Percentiles rank a stretch among this genome's conserved stretches.
Evolutionary conservation across 2,329 filamentous ascomycete genomes (phyloP).

Genomic region (Claviceps sp.): DNA sequence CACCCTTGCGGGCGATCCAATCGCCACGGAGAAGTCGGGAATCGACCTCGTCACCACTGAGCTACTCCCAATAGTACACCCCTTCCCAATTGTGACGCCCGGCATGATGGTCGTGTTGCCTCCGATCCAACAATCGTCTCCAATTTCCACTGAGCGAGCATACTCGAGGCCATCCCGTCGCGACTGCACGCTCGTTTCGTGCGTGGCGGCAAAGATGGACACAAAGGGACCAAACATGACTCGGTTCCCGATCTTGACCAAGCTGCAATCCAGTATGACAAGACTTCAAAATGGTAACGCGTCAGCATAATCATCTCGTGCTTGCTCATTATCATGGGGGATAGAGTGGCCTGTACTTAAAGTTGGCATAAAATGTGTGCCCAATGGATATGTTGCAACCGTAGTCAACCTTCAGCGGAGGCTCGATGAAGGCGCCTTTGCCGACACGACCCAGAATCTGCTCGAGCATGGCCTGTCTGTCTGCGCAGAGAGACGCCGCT

Average conservation of each 20-base stretch:
- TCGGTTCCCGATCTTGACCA: constrained; percentile 55
- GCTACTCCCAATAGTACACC: constrained; percentile 36
- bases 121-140: constrained; percentile 43
- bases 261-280: constrained; percentile 60
- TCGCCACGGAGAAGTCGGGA: constrained; percentile 32
- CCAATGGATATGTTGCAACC: constrained; percentile 52
- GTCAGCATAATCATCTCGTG: background rate
- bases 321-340: background rate
- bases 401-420: constrained; percentile 50
- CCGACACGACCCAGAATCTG: constrained; percentile 37
- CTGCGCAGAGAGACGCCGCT: constrained; percentile 22
- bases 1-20: constrained; percentile 34
- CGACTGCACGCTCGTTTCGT: constrained; percentile 49
- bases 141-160: constrained; percentile 32
- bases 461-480: constrained; percentile 31
- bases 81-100: constrained; percentile 38
- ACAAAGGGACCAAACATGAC: constrained; percentile 63
- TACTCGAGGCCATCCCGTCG: constrained; percentile 34
- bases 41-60: constrained; percentile 36
- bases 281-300: constrained; percentile 17
- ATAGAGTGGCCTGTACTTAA: constrained; percentile 14
- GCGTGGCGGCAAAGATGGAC: constrained; percentile 55
- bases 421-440: constrained; percentile 42
- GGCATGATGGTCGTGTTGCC: constrained; percentile 35
- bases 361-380: constrained; percentile 48